Percentiles rank a stretch among this genome's conserved stretches.
These are phyloP conservation scores for Reticulascus tulasneorum DNA, from an alignment of 2,329 filamentous ascomycete genomes.

Conservation along the genomic window DNA sequence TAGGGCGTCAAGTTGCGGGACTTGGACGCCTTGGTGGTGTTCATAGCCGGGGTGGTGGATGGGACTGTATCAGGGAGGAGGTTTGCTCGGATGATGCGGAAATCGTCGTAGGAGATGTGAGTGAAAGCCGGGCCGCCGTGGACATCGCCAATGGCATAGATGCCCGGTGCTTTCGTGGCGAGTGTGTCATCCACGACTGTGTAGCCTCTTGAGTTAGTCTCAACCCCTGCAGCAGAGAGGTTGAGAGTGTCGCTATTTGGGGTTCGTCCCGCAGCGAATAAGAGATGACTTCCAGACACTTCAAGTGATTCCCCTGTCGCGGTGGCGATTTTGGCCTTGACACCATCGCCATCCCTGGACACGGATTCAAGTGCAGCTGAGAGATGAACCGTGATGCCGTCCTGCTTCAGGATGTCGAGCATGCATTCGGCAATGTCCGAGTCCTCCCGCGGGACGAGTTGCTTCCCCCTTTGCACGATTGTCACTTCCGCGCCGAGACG, in stretches of 20 bases:
- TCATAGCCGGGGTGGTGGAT: slow-evolving; percentile 20
- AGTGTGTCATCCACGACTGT: slow-evolving; percentile 40
- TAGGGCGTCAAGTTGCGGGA: slow-evolving; percentile 38
- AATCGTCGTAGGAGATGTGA: slow-evolving; percentile 54
- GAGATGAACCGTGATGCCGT: slow-evolving; percentile 41
- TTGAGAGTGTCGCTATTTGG: slow-evolving; percentile 46
- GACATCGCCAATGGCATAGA: slow-evolving; percentile 49
- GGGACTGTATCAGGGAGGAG: slow-evolving; percentile 27
- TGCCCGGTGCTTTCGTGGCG: slow-evolving; percentile 33
- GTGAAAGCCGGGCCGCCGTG: slow-evolving; percentile 51
- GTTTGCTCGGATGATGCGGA: slow-evolving; percentile 45
- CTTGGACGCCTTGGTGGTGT: slow-evolving; percentile 18
- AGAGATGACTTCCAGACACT: slow-evolving; percentile 40
- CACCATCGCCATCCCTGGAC: slow-evolving; percentile 10
- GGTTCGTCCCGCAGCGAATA: slow-evolving; percentile 44
- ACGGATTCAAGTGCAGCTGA: slow-evolving; percentile 25
- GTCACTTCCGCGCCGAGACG: slow-evolving; percentile 46
- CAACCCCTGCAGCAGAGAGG: slow-evolving; percentile 35
- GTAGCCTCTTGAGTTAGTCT: slow-evolving; percentile 36
- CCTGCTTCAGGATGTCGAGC: slow-evolving; percentile 37
- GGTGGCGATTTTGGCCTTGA: slow-evolving; percentile 13
- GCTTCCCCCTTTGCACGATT: slow-evolving; percentile 38
- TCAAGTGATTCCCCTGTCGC: slow-evolving; percentile 17
- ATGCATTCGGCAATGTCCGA: slow-evolving; percentile 40
- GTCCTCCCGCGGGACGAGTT: slow-evolving; percentile 43